Base-by-base conservation (phyloP, 345 rosid genomes). In the Euphorbia lathyris region DNA sequence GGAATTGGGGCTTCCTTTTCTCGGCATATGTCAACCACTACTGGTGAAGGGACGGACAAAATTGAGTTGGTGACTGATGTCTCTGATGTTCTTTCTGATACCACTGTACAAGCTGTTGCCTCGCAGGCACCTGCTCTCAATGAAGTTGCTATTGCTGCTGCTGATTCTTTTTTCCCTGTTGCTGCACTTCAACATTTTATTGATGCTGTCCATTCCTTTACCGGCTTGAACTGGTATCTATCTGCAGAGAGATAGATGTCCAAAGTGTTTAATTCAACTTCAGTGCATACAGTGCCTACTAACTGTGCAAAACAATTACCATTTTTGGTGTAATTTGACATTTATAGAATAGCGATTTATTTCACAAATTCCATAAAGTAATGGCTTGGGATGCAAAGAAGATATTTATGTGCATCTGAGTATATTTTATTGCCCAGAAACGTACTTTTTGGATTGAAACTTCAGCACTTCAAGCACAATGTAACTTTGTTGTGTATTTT, bases 61-160 rank as follows among this genome's bases (percentile, higher is more conserved):
- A 76, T 87, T 10, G 88, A 83, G 58, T 57, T 80, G 19, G 68
- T 87, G 11, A 67, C 74, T 1, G 88, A 86, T n/a, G 80, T 84
- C 26, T 85, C 88, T 1, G 86, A 73, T 55, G 86, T 79, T 63
- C 75, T 91, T 9, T 80, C 75, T 3, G 87, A 86, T n/a, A 61
- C 85, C 7, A 66, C 91, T 4, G 65, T 78, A 34, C 85, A 86
- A 57, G 86, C 80, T 56, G 83, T 71, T 52, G 79, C 83, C 53
- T 66, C 87, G 50, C 89, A 84, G 77, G 82, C 77, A 32, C 83
- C 90, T 57, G 80, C 85, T 8, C 84, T 76, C 27, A 89, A 79
- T 74, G 96, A 91, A 77, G 97, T 91, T 70, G 81, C 97, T 23
- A 14, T 81, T 68, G 96, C 96, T 23, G 90, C 96, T 79, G 83